Base-by-base conservation (phyloP, 306 rosid species). In the Hippophae tibetana region DNA sequence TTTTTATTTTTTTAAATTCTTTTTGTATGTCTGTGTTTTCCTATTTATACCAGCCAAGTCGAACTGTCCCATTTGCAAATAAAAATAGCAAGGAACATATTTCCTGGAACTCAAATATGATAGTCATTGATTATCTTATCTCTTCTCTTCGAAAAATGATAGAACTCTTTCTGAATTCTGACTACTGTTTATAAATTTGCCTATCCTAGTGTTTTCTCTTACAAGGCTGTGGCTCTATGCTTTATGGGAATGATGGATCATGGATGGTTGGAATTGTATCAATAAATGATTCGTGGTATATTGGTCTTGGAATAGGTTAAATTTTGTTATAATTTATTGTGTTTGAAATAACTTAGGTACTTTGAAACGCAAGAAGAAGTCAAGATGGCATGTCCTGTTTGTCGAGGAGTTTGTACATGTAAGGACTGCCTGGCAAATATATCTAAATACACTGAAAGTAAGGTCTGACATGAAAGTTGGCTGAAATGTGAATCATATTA, bases 311-410 rank as follows among this genome's bases (percentile, higher is more conserved):
- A 8, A 9, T 38, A 47, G 23, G 10, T 57, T 52, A 23, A 64
- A 56, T 31, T 27, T 63, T 41, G 61, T 75, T 53, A 54, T 65
- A 56, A 59, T 64, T 53, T 50, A 69, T 54, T 26, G 31, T 11
- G 7, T 51, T 49, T 13, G 11, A 56, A 61, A 50, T 46, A 56
- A 63, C 68, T 59, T 63, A 86, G 99, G 85, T 84, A 84, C 69
- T 88, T 84, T 67, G 93, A 80, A 42, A 86, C 88, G 9, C 89
- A 79, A 80, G 82, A 88, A 65, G 96, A 86, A 76, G 94, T 86
- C 58, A 84, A 80, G 82, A 73, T 58, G 77, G 95, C 90, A 48
- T 93, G 99, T 70, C 99, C 99, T 8, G 99, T 88, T 58, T 93
- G 99, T 65, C 90, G 89, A 59, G 79, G 86, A 78, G 79, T 81